A percentile compares a stretch with the other conserved stretches of the same genome.
Evolutionary conservation across 2,329 filamentous ascomycete genomes (phyloP).

Genomic region (Exophiala xenobiotica): DNA sequence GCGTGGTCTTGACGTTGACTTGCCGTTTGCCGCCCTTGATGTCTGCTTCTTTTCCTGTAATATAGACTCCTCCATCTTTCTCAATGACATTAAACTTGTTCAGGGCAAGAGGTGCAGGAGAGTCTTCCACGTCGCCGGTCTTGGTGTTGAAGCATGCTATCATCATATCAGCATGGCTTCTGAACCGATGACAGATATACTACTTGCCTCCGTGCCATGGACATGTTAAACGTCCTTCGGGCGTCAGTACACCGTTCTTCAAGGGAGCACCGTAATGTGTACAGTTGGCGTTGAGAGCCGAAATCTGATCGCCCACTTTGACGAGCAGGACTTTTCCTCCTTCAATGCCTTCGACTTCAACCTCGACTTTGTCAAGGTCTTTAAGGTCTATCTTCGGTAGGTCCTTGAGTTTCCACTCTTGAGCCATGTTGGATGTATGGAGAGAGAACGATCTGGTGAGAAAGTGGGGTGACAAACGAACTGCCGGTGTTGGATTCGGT

Average conservation of each 20-base stretch:
- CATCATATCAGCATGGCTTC: slow-evolving; percentile 9
- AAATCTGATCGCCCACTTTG: slow-evolving; percentile 71
- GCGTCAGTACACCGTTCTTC: slow-evolving; percentile 78
- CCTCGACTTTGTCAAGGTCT: slow-evolving; percentile 81
- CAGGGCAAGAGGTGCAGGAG: slow-evolving; percentile 84
- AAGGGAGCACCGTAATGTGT: slow-evolving; percentile 90
- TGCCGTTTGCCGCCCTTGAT: slow-evolving; percentile 75
- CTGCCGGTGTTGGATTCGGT: not conserved
- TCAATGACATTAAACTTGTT: slow-evolving; percentile 77
- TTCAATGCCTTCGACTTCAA: slow-evolving; percentile 85
- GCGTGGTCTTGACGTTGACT: slow-evolving; percentile 70
- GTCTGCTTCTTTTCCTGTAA: slow-evolving; percentile 73
- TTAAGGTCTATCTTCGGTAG: slow-evolving; percentile 69
- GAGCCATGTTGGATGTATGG: slow-evolving; percentile 24
- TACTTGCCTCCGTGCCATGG: slow-evolving; percentile 88
- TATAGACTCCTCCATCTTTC: slow-evolving; percentile 79
- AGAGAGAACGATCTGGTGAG: slow-evolving; percentile 10
- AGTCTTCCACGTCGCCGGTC: slow-evolving; percentile 92
- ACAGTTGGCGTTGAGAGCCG: slow-evolving; percentile 81
- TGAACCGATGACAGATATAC: not conserved
- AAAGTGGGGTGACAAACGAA: slow-evolving; percentile 1
- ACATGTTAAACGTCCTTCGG: slow-evolving; percentile 81
- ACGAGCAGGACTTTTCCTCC: slow-evolving; percentile 82
- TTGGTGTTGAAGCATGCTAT: slow-evolving; percentile 86
- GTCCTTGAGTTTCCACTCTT: slow-evolving; percentile 31